Evolutionary conservation across 2,329 filamentous ascomycete genomes (phyloP), one percentile per base, ranked within the genome.

Genomic region (Talaromyces amestolkiae): DNA sequence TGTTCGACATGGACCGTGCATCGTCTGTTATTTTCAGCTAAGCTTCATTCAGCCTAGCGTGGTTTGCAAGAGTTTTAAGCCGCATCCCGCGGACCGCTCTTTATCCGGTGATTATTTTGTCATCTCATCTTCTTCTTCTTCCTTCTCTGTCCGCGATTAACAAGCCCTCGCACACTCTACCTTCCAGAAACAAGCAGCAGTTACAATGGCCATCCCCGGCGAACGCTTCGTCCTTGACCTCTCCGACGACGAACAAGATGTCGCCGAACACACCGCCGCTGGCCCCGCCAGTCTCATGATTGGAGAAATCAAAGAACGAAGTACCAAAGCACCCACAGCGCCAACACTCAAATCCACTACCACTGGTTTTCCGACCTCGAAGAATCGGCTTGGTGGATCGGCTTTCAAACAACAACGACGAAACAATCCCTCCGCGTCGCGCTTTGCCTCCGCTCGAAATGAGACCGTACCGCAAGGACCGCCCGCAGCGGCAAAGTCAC

Each of bases 361-460:
- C 13, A 63, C 53, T 2, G 95, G 95, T 1, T 98, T 98, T 71
- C 95, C 95, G n/a, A 87, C 89, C 66, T 93, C 93, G 76, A 95
- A 91, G 77, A 92, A 91, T 75, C 88, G 93, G 69, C 84, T 83
- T 64, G 85, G 86, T 65, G 79, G 86, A 8, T 97, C 93, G 1
- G 86, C 90, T 1, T 97, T 97, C 81, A 96, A 92, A 75, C 88
- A 91, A 72, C 86, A 88, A 73, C 83, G 49, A 24, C 49, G 45
- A 15, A 53, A 24, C 9, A 43, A 61, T 22, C 35, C 39, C n/a
- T 58, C 56, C 33, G 35, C 37, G 6, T 56, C 19, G 24, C 45
- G 62, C 11, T 31, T 58, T 58, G 68, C 61, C 54, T 71, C 68
- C 74, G 74, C 70, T 67, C 80, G 82, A 49, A 76, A 83, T 11